Base-by-base conservation (phyloP, 768 basidiomycete species). In the Leccinum rimulosum region DNA sequence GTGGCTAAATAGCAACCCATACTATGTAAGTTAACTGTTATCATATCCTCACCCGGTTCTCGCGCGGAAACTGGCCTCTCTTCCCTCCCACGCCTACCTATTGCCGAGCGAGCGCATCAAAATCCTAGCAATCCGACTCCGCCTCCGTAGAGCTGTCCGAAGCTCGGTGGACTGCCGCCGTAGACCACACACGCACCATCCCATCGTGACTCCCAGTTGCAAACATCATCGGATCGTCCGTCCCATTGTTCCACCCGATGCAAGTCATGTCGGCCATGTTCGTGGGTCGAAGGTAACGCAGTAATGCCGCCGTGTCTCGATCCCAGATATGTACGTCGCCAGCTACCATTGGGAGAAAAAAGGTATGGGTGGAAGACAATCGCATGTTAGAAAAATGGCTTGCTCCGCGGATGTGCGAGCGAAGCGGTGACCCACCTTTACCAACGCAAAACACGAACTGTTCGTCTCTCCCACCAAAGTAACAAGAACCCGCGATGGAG, bases 321-420 rank as follows among this genome's bases (percentile, higher is more conserved):
- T 93, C 91, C 91, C 91, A 93, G 27, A 93, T 85, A 64, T 90
- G 87, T 14, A 93, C 88, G 61, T 91, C 87, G 1, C 91, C 91
- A 61, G 82, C 90, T 91, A 17, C 38, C 1, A 40, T n/a, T 9
- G 17, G 38, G 38, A 4, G 17, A 40, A 40, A 17, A 40, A 40
- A 19, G n/a, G 5, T 10, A 28, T 4, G 10, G 7, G n/a, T 35
- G 7, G 5, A 6, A 27, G 38, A 43, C 2, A 48, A 48, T 43
- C 12, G 22, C 47, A 22, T 22, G 49, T 28, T 1, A 36, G 40
- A 6, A 25, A 49, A 25, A n/a, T 33, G 33, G n/a, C 8, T 40
- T 30, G 3, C 17, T n/a, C 47, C 6, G 10, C 1, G 9, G 9
- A 10, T 17, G 27, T 30, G 3, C 10, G 15, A 47, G 27, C 5